Evolutionary conservation across 345 rosid species (phyloP).

Genomic region (Populus simonii): DNA sequence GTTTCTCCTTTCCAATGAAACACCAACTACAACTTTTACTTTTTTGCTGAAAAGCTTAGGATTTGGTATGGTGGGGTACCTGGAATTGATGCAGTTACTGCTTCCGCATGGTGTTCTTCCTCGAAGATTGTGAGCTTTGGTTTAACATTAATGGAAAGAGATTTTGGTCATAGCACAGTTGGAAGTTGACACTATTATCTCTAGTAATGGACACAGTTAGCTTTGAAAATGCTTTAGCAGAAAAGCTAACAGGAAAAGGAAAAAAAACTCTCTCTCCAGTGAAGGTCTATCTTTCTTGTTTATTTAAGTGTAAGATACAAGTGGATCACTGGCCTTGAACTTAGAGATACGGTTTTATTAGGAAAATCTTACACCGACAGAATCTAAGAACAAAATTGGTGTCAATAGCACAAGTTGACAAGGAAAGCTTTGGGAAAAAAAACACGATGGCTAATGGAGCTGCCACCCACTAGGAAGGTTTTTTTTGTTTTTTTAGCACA

Average conservation of each 20-base stretch:
- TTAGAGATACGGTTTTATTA: neutral
- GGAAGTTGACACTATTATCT: neutral
- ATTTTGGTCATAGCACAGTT: neutral
- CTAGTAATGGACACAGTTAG: neutral
- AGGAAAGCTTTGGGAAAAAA: neutral
- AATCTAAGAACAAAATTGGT: neutral
- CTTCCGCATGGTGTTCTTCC: conserved; percentile 18
- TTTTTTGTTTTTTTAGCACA: no score
- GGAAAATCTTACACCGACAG: neutral
- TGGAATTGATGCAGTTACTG: conserved; percentile 19
- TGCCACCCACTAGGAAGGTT: neutral
- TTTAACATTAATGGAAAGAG: conserved; percentile 4
- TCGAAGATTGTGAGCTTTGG: conserved; percentile 2
- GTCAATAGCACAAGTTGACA: neutral
- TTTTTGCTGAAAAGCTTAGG: neutral
- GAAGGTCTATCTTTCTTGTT: neutral
- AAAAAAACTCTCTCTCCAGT: neutral
- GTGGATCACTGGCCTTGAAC: neutral
- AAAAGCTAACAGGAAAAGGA: neutral
- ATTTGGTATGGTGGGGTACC: conserved; percentile 11
- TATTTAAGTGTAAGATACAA: neutral
- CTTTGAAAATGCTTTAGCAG: neutral
- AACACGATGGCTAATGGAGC: neutral
- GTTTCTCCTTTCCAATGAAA: neutral
- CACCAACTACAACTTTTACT: neutral